phyloP scores from a whole-genome alignment of 768 basidiomycete species.

The Leucocoprinus sp. region DNA sequence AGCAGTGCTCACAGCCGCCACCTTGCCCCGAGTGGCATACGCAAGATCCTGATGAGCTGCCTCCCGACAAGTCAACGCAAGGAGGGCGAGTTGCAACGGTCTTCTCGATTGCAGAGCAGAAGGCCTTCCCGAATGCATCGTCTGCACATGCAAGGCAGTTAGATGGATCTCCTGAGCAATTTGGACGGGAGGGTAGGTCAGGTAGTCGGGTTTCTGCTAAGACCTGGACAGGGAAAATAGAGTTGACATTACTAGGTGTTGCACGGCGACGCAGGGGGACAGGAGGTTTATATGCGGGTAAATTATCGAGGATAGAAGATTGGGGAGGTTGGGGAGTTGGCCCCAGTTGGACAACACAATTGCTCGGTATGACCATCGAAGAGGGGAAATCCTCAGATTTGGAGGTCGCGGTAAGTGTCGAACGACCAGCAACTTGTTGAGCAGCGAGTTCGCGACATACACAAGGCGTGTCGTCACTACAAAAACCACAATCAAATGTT shows the following conservation, averaged over 20 bases:
- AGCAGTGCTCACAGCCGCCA: conserved; percentile 19
- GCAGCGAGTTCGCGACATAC: conserved; percentile 65
- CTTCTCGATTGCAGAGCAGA: conserved; percentile 69
- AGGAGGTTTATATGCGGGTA: conserved; percentile 74
- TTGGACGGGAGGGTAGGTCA: conserved; percentile 20
- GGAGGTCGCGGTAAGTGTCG: conserved; percentile 7
- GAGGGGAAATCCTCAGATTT: conserved; percentile 21
- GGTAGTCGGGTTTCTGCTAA: conserved; percentile 14
- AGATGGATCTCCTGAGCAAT: conserved; percentile 79
- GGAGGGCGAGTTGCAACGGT: conserved; percentile 43
- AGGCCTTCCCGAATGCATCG: conserved; percentile 82
- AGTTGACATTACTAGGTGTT: conserved; percentile 28
- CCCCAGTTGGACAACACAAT: conserved; percentile 14
- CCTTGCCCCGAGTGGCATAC: conserved; percentile 18
- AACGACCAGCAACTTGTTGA: conserved; percentile 30
- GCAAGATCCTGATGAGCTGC: conserved; percentile 10
- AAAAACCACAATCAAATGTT: conserved; percentile 67
- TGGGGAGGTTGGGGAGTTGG: conserved; percentile 12
- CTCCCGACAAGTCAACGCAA: conserved; percentile 51
- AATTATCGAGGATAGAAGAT: conserved; percentile 64
- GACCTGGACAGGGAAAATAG: conserved; percentile 47
- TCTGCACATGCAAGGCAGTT: conserved; percentile 83
- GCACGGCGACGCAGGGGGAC: conserved; percentile 67
- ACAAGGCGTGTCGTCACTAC: conserved; percentile 60
- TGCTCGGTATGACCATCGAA: neutral